These are phyloP conservation scores for Akanthomyces dipterigenus DNA, from an alignment of 2,329 filamentous ascomycete species.

Conservation along the genomic window DNA sequence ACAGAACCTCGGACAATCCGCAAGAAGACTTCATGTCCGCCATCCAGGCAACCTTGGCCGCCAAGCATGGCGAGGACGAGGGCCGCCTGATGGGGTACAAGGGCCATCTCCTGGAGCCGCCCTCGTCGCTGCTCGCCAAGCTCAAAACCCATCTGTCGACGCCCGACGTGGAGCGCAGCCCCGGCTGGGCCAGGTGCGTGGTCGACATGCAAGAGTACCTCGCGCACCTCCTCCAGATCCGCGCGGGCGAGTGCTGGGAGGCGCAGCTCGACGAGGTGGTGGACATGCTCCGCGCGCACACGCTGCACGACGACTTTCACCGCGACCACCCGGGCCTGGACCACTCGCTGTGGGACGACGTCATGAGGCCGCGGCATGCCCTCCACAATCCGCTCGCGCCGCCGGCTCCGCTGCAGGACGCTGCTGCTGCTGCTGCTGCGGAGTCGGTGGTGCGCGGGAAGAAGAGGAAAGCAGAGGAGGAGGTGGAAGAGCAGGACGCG, in stretches of 20 bases:
- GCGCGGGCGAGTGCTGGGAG: constrained; percentile 23
- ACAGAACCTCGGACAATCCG: neutral
- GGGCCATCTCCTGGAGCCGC: constrained; percentile 28
- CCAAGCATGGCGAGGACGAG: neutral
- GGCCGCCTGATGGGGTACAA: constrained; percentile 19
- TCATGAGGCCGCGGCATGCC: neutral
- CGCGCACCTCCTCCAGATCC: constrained; percentile 23
- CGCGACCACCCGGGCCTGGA: constrained; percentile 20
- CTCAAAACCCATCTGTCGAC: constrained; percentile 41
- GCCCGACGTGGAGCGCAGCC: constrained; percentile 37
- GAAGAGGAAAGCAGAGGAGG: neutral
- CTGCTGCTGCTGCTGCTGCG: too few relatives aligned
- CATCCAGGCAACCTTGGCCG: neutral
- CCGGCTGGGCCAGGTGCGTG: constrained; percentile 32
- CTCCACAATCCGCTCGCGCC: neutral
- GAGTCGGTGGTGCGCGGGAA: neutral
- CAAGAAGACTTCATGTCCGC: neutral
- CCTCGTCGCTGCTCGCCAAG: constrained; percentile 25
- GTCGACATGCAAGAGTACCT: constrained; percentile 34
- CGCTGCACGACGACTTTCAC: constrained; percentile 29
- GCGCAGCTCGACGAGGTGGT: constrained; percentile 24
- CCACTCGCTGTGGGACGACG: constrained; percentile 3
- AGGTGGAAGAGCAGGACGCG: neutral
- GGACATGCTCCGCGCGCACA: constrained; percentile 28
- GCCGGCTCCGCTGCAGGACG: too few relatives aligned